Evolutionary conservation across 2,329 filamentous ascomycete species (phyloP), one percentile per base, ranked within the genome.

Genomic region (Ophiostoma ips): DNA sequence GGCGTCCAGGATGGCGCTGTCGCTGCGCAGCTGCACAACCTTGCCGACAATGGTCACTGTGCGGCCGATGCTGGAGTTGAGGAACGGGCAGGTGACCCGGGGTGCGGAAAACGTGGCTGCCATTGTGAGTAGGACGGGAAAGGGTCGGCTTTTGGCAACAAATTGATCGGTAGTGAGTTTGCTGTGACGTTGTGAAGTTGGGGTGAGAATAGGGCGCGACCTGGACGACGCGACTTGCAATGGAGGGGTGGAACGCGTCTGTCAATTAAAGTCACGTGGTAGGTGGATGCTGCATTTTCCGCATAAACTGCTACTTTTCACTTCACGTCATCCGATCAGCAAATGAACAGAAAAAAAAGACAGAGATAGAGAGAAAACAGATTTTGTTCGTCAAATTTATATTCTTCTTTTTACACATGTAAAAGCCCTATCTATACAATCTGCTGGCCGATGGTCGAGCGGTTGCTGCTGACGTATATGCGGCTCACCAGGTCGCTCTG

Each of bases 31-130:
- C 60, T 92, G 82, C 4, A 78, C 76, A 44, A 96, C 88, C 60
- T 84, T 88, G 60, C 92, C 92, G 5, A 94, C 74, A 50, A 96
- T 72, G 59, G 88, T 88, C 55, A 96, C 85, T 55, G 84, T 85
- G 56, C 78, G 76, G 57, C 73, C 72, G 57, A 81, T 73, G 68
- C 89, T 94, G 61, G 74, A 73, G 62, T 87, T 79, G 52, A 96
- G 83, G 67, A 90, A 84, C 37, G 75, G 69, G 49, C 84, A 84
- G 45, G 85, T 87, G 64, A 95, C 79, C 65, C 92, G 88, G 30
- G 92, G 90, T 46, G 87, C 40, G 16, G 40, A 28, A 8, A 28
- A 28, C 24, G 24, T 8, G 15, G 21, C 15, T 16, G 40, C n/a
- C 40, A 43, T 43, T 30, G 8, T 43, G 40, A 16, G 15, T 28